These are phyloP conservation scores for Camellia oleifera DNA, from an alignment of 179 eudicot genomes.

Conservation along the genomic window DNA sequence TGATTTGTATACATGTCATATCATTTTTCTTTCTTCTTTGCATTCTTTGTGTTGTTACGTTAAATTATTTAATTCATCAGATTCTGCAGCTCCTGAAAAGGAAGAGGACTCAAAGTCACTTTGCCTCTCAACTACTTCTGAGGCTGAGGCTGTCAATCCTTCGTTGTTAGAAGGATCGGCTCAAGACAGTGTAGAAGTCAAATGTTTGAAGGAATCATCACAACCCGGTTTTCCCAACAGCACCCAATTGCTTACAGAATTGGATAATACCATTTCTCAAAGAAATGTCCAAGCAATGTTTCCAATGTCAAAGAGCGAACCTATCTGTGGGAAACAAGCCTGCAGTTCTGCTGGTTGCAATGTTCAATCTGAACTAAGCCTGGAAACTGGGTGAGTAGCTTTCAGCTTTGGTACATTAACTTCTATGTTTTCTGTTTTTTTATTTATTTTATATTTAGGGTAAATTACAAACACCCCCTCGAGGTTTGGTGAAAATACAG, in stretches of 20 bases:
- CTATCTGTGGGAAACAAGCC: conserved; percentile 21
- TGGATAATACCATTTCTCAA: conserved; percentile 24
- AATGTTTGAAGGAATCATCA: conserved; percentile 18
- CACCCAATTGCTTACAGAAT: conserved; percentile 23
- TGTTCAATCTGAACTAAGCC: conserved; percentile 18
- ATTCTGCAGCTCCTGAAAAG: conserved; percentile 11
- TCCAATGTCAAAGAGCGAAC: conserved; percentile 24
- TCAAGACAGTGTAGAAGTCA: conserved; percentile 17
- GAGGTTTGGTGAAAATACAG: too few relatives aligned
- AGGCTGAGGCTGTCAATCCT: conserved; percentile 16
- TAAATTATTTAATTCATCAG: conserved; percentile 13
- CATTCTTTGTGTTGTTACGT: neutral
- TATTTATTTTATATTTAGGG: neutral
- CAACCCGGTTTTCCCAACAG: conserved; percentile 18
- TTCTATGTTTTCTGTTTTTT: neutral
- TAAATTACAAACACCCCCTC: too few relatives aligned
- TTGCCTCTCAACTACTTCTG: conserved; percentile 12
- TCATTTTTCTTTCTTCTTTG: neutral
- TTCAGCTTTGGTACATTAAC: neutral
- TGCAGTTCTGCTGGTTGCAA: conserved; percentile 7
- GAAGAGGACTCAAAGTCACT: conserved; percentile 20
- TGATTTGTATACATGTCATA: conserved; percentile 9
- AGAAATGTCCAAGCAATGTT: conserved; percentile 22
- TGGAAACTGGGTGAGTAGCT: conserved; percentile 9
- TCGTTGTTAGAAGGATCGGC: conserved; percentile 15